Evolutionary conservation across 192 early-diverging fungal genomes (phyloP).

Genomic region (Backusella parvicylindrica): DNA sequence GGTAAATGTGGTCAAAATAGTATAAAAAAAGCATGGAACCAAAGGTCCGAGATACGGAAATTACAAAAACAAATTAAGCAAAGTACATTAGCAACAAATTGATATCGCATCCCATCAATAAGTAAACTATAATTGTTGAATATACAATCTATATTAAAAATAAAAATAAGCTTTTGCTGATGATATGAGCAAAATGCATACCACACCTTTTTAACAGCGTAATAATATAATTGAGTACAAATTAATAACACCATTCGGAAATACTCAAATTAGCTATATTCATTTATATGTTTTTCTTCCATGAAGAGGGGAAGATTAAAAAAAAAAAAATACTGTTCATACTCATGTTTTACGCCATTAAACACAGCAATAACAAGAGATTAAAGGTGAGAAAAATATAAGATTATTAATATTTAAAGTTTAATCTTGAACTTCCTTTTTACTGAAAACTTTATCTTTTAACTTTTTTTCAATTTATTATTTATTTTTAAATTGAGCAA

Average conservation of each 20-base stretch:
- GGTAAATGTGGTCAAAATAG: neutral
- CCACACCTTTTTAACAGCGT: neutral
- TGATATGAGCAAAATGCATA: neutral
- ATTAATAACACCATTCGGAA: neutral
- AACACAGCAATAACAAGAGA: neutral
- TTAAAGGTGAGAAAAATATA: neutral
- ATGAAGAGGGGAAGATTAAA: constrained; percentile 1
- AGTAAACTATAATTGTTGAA: too few relatives aligned
- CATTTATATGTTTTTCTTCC: neutral
- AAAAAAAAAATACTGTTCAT: neutral
- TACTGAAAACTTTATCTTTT: neutral
- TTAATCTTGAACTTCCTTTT: neutral
- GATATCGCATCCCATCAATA: neutral
- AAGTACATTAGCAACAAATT: neutral
- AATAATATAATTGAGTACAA: too few relatives aligned
- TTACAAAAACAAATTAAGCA: neutral
- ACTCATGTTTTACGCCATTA: neutral
- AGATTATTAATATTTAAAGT: neutral
- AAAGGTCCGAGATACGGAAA: neutral
- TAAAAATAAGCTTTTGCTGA: neutral
- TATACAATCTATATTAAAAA: too few relatives aligned
- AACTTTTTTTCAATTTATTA: neutral
- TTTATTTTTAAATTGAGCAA: neutral
- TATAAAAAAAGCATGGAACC: neutral
- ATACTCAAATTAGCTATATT: neutral